Base-by-base conservation (phyloP, 2,329 filamentous ascomycete genomes). In the Magnaporthales sp. region DNA sequence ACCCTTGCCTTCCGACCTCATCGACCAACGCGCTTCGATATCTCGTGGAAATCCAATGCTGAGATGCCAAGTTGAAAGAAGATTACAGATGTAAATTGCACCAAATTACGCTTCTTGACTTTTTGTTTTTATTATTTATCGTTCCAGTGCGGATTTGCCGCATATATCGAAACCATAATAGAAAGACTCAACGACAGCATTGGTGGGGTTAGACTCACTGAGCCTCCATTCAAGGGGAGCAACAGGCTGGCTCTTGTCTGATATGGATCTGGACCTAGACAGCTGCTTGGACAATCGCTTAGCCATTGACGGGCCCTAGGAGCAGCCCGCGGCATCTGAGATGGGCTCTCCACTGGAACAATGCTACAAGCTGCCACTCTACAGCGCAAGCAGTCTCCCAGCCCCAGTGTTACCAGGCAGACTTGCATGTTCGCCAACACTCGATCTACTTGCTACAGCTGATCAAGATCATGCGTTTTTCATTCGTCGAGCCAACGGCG, bases 391-490 rank as follows among this genome's bases (percentile, higher is more conserved):
- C 54, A 61, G 19, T 19, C 64, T 84, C 64, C 70, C 71, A 10
- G 78, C 82, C 62, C 81, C 82, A 27, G 81, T 87, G 26, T 81
- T 85, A 51, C 78, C 81, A 46, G 80, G 82, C 62, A 84, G 90
- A 64, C 81, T 94, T 38, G 84, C 88, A 29, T 92, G 91, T 77
- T 96, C 92, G 76, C 92, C 93, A 19, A 90, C 89, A 9, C 91
- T 96, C 80, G 92, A 97, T 77, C 83, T 98, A 62, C 83, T 90
- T n/a, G 89, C 89, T 5, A 83, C 93, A 13, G 90, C 91, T 13
- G 86, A 84, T n/a, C 82, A 84, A 19, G 85, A 88, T 68, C 87
- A 69, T 26, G 67, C 88, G 64, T 80, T 97, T 22, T 84, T 90
- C 70, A 87, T 97, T 60, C 93, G 90, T 77, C 86, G 94, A 63